A percentile compares a stretch with the other conserved stretches of the same genome.
phyloP scores from a whole-genome alignment of 805 yeast species.

The Candida ascalaphidarum region DNA sequence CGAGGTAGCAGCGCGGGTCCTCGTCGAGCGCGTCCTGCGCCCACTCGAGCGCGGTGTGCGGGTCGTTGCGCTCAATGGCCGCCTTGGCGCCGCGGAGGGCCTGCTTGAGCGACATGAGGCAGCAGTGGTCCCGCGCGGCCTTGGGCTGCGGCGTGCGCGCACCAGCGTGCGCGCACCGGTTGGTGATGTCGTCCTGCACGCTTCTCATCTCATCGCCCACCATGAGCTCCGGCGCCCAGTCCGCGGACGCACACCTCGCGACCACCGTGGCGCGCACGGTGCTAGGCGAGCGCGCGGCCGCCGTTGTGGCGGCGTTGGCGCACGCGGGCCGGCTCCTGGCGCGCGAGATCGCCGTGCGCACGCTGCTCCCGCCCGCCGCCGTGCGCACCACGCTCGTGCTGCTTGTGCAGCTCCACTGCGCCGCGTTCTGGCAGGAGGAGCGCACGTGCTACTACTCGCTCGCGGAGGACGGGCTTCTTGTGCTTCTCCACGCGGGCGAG shows the following conservation, averaged over 20 bases:
- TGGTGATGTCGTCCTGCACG: no score
- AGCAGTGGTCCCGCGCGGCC: not conserved
- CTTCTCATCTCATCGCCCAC: no score
- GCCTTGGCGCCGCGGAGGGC: constrained; percentile 30
- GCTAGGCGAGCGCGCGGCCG: constrained; percentile 69
- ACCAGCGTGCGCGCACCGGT: no score
- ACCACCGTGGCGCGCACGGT: constrained; percentile 43
- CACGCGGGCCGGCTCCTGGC: constrained; percentile 61
- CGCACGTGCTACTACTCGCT: constrained; percentile 43
- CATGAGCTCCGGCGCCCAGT: no score
- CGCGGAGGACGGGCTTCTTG: constrained; percentile 54
- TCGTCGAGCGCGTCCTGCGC: constrained; percentile 46
- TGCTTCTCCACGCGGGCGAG: constrained; percentile 70
- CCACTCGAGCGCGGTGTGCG: constrained; percentile 51
- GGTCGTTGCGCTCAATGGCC: constrained; percentile 48
- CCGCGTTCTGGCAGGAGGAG: constrained; percentile 51
- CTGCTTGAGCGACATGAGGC: constrained; percentile 15
- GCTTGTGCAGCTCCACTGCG: constrained; percentile 71
- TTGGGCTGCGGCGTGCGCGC: no score
- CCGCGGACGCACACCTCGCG: constrained; percentile 54
- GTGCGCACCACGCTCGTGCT: constrained; percentile 66
- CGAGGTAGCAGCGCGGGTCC: constrained; percentile 56
- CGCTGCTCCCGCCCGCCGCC: constrained; percentile 38
- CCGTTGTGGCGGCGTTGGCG: constrained; percentile 50
- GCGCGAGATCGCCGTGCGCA: constrained; percentile 39